These are phyloP conservation scores for Colletotrichum limetticola DNA, from an alignment of 2,329 filamentous ascomycete species.

Conservation along the genomic window DNA sequence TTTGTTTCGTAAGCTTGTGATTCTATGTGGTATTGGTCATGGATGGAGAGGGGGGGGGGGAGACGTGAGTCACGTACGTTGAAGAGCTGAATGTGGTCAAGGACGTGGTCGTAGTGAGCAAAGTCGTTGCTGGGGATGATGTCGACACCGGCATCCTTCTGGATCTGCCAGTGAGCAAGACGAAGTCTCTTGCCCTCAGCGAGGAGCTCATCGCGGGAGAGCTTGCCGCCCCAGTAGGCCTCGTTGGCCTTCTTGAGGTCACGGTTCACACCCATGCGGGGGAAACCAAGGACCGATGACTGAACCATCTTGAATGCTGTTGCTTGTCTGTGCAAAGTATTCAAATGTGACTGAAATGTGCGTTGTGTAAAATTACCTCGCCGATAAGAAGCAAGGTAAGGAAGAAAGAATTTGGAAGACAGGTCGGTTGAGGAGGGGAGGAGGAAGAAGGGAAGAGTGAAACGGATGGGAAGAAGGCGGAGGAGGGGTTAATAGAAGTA, in stretches of 20 bases:
- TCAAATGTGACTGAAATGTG: constrained; percentile 24
- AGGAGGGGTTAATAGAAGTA: constrained; percentile 32
- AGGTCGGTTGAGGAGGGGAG: constrained; percentile 21
- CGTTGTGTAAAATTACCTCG: constrained; percentile 23
- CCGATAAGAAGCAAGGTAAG: constrained; percentile 28
- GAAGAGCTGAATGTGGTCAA: constrained; percentile 98
- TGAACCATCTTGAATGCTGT: constrained; percentile 66
- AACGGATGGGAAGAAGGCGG: constrained; percentile 9
- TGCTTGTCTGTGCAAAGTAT: constrained; percentile 36
- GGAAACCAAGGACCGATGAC: constrained; percentile 93
- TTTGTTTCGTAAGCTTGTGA: constrained; percentile 14
- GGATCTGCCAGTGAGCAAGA: constrained; percentile 98
- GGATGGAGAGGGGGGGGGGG: not conserved
- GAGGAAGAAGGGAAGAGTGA: not conserved
- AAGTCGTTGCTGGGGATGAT: constrained; percentile 99
- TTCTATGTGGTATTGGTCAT: not conserved
- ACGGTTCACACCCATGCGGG: constrained; percentile 97
- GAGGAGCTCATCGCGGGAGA: constrained; percentile 90
- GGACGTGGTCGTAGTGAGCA: constrained; percentile 96
- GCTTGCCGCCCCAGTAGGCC: constrained; percentile 95
- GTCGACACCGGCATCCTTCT: constrained; percentile 97
- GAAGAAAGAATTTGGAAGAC: constrained; percentile 12
- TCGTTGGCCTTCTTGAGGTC: constrained; percentile 99
- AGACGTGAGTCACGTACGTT: constrained; percentile 70
- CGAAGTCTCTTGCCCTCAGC: constrained; percentile 96